Evolutionary conservation across 805 yeast species (phyloP).

Genomic region (Torulaspora microellipsoides): DNA sequence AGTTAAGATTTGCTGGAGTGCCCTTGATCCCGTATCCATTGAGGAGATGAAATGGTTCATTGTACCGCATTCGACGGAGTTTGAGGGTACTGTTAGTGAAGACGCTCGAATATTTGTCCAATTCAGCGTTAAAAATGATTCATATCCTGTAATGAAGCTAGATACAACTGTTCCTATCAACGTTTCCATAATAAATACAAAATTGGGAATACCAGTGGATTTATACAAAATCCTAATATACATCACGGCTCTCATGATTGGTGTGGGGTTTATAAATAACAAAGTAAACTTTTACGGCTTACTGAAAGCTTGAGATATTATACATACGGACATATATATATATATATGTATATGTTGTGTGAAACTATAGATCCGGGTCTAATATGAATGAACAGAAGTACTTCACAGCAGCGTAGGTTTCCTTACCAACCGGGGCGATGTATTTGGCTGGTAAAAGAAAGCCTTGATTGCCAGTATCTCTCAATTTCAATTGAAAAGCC

Average conservation of each 20-base stretch:
- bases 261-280: slow-evolving; percentile 8
- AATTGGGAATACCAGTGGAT: slow-evolving; percentile 27
- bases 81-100: slow-evolving; percentile 10
- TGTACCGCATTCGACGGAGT: slow-evolving; percentile 12
- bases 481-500: slow-evolving; percentile 78
- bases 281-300: slow-evolving; percentile 7
- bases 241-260: slow-evolving; percentile 9
- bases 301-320: slow-evolving; percentile 1
- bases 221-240: slow-evolving; percentile 18
- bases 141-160: slow-evolving; percentile 19
- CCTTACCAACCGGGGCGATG: slow-evolving; percentile 74
- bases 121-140: slow-evolving; percentile 12
- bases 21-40: slow-evolving; percentile 27
- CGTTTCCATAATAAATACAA: slow-evolving; percentile 19
- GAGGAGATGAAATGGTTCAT: slow-evolving; percentile 9
- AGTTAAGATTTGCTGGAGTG: slow-evolving; percentile 33
- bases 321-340: too few species aligned
- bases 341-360: too few species aligned
- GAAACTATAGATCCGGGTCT: slow-evolving; percentile 36
- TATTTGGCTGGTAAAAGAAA: slow-evolving; percentile 67
- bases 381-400: slow-evolving; percentile 58
- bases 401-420: slow-evolving; percentile 61
- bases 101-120: slow-evolving; percentile 15
- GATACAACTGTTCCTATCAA: slow-evolving; percentile 17
- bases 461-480: slow-evolving; percentile 82